Evolutionary conservation across 805 yeast species (phyloP), one percentile per base, ranked within the genome.

Genomic region (Starmerella potacharoeniae): DNA sequence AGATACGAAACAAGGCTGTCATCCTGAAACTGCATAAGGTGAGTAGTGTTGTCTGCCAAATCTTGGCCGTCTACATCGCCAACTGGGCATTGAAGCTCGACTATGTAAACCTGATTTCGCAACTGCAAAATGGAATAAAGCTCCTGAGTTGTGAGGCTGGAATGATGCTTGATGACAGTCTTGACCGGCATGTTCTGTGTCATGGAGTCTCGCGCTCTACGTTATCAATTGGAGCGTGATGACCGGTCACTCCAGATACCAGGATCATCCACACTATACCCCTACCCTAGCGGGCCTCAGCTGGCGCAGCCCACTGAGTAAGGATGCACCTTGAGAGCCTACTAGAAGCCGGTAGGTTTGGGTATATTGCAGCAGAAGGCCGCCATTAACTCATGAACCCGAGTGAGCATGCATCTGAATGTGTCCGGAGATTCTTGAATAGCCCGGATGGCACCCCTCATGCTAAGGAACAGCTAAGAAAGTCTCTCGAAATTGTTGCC

Each of bases 401-500:
- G 30, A 48, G 29, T 13, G 47, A 36, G 40, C 40, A 51, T 36
- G 54, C 58, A 9, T 14, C 48, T 16, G n/a, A 17, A 10, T 29
- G 9, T 13, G 45, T 58, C 5, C 30, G 45, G 36, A 43, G 9
- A 33, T 55, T 55, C 40, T 36, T 56, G 40, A 45, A 28, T 5
- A 42, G 51, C 22, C 46, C 49, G 6, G 49, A 36, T 11, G 56
- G 49, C 28, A 40, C 54, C 22, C 51, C 34, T 6, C 48, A 51
- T 7, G 65, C 68, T 28, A 58, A 64, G 51, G 54, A 54, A 31
- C 64, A 61, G 53, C 62, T 69, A 11, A 46, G 55, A 28, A 55
- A 60, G 41, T 60, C 69, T 10, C 47, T 65, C 42, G 57, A 53
- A 2, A 60, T 69, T 13, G 61, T 67, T 13, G 57, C 59, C 44